Evolutionary conservation across 2,329 filamentous ascomycete genomes (phyloP), one percentile per base, ranked within the genome.

Genomic region (Aureobasidium sp.): DNA sequence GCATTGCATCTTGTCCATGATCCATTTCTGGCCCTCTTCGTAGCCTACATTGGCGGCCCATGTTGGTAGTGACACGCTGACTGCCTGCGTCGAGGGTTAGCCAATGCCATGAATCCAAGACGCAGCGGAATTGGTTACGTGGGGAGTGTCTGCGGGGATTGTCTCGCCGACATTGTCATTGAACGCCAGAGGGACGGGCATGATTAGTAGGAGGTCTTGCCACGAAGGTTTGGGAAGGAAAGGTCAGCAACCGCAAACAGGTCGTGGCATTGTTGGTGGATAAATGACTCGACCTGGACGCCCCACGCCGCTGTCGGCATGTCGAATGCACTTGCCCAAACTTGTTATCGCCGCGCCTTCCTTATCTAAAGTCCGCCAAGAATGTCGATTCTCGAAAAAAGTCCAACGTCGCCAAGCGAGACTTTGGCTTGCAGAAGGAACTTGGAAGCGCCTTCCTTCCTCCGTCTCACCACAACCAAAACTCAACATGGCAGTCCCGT

Each of bases 51-150:
- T 97, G 65, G 91, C 81, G 65, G 81, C 81, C 94, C 94, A 99
- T 75, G 91, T 95, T 40, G 94, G 94, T 27, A 99, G 78, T 17
- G 94, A 97, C 43, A 97, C 93, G 73, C 93, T 97, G 65, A 97
- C 90, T 65, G 93, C 94, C 92, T 96, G 65, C 6, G 50, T 25
- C 37, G 21, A 21, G 54, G 19, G 43, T 66, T 47, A 67, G 63
- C 42, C 15, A 27, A 10, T 25, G 49, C 4, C 21, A 58, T 4
- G 46, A 62, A 45, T 27, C 11, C 43, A 15, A 13, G 15, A 27
- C 2, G 5, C 38, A 2, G 33, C 38, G 31, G n/a, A n/a, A 31
- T 47, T 35, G 60, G 84, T 77, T 78, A 90, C 88, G 78, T 93
- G 89, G 61, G 86, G 83, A 60, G 88, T 92, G 70, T 92, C 85